These are phyloP conservation scores for Penicillium sp. DNA, from an alignment of 2,329 filamentous ascomycete species.

Conservation along the genomic window DNA sequence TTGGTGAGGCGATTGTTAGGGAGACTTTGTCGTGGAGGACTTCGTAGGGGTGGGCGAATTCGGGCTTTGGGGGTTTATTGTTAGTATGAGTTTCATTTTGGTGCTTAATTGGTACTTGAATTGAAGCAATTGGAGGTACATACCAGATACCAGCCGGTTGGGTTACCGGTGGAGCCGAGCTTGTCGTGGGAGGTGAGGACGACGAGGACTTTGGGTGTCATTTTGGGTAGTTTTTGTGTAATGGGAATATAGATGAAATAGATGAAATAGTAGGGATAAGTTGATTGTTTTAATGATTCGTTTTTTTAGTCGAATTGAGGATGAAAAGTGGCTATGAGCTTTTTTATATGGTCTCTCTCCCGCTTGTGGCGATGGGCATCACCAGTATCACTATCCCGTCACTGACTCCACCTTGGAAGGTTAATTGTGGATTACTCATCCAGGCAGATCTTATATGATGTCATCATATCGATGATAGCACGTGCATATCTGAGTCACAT, in stretches of 20 bases:
- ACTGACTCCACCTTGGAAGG: not conserved
- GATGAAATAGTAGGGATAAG: too few relatives aligned
- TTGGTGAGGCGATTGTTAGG: slow-evolving; percentile 61
- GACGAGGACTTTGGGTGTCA: slow-evolving; percentile 63
- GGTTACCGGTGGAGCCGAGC: slow-evolving; percentile 45
- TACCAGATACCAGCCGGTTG: slow-evolving; percentile 72
- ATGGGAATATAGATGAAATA: too few relatives aligned
- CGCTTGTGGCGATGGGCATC: not conserved
- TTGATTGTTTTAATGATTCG: too few relatives aligned
- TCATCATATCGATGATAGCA: too few relatives aligned
- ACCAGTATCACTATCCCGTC: slow-evolving; percentile 15
- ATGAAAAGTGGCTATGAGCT: not conserved
- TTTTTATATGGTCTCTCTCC: not conserved
- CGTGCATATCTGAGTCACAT: too few relatives aligned
- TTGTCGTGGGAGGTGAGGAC: slow-evolving; percentile 65
- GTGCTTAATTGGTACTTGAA: not conserved
- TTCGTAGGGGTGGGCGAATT: slow-evolving; percentile 65
- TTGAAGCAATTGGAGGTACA: not conserved
- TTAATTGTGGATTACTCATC: not conserved
- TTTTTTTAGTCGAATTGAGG: not conserved
- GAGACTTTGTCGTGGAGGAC: slow-evolving; percentile 56
- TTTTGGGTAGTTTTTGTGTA: slow-evolving; percentile 17
- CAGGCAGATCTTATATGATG: too few relatives aligned
- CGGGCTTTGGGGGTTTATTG: slow-evolving; percentile 39
- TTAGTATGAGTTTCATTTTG: not conserved